Evolutionary conservation across 2,329 filamentous ascomycete genomes (phyloP).

Genomic region (Penicillium sp.): DNA sequence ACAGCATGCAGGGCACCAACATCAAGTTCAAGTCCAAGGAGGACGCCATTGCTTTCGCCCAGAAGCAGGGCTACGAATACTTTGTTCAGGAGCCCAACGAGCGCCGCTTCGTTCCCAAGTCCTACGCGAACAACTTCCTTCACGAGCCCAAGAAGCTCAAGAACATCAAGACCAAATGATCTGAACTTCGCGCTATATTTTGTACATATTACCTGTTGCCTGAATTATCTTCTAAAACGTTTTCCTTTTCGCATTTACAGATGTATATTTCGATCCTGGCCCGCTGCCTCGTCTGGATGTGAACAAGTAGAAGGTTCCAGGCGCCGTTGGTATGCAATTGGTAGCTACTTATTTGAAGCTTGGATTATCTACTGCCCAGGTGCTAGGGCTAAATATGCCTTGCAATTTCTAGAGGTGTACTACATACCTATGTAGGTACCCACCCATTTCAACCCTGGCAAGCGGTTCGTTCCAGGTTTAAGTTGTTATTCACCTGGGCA

Average conservation of each 20-base stretch:
- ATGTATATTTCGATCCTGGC: too few relatives aligned
- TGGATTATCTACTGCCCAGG: too few relatives aligned
- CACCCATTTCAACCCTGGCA: too few relatives aligned
- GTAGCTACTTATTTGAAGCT: too few relatives aligned
- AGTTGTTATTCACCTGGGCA: too few relatives aligned
- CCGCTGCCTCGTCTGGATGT: too few relatives aligned
- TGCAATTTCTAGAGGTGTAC: too few relatives aligned
- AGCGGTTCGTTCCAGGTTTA: too few relatives aligned
- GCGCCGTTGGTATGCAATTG: too few relatives aligned
- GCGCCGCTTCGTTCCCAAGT: slow-evolving; percentile 83
- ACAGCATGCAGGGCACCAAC: slow-evolving; percentile 92
- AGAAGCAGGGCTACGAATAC: slow-evolving; percentile 99
- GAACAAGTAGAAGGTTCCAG: too few relatives aligned
- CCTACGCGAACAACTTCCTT: slow-evolving; percentile 95
- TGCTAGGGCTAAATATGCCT: too few relatives aligned
- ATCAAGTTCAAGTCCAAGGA: slow-evolving; percentile 91
- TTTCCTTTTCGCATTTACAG: neutral
- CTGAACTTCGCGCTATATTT: slow-evolving; percentile 34
- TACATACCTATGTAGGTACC: too few relatives aligned
- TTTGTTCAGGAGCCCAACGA: slow-evolving; percentile 96
- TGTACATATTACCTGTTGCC: slow-evolving; percentile 39
- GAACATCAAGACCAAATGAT: slow-evolving; percentile 77
- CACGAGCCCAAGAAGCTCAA: slow-evolving; percentile 86
- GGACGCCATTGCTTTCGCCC: slow-evolving; percentile 89
- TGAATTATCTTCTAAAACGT: slow-evolving; percentile 8